These are phyloP conservation scores for Leishmania tarentolae DNA, from an alignment of 208 protist species.

Conservation along the genomic window DNA sequence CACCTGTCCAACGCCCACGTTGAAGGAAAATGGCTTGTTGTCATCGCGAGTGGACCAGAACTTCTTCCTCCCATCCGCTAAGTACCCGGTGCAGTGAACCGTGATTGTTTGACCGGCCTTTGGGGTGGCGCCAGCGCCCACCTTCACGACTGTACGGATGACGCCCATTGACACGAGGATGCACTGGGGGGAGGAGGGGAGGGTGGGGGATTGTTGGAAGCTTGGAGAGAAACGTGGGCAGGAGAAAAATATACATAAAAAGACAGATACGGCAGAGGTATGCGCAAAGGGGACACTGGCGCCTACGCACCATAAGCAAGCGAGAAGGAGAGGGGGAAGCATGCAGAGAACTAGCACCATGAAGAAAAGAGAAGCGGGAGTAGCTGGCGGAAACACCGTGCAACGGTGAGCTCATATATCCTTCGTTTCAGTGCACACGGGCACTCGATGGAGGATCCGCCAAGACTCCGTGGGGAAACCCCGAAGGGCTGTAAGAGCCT, in stretches of 20 bases:
- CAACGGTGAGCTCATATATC: not conserved
- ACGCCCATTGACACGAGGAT: slow-evolving; percentile 64
- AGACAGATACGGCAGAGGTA: not conserved
- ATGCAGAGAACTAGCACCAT: not conserved
- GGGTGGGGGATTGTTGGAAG: slow-evolving; percentile 26
- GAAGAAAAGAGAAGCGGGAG: not conserved
- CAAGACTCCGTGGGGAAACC: not conserved
- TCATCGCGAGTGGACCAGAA: slow-evolving; percentile 91
- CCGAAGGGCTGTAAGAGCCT: not conserved
- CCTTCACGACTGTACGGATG: slow-evolving; percentile 61
- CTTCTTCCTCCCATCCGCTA: slow-evolving; percentile 84
- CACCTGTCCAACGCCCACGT: slow-evolving; percentile 90
- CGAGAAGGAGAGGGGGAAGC: not conserved
- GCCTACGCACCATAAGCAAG: not conserved
- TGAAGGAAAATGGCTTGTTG: slow-evolving; percentile 91
- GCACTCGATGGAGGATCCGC: not conserved
- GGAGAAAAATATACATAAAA: not conserved
- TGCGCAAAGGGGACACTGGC: too few species aligned
- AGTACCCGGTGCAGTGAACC: slow-evolving; percentile 90
- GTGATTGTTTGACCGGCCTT: slow-evolving; percentile 76
- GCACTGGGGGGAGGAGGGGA: slow-evolving; percentile 12
- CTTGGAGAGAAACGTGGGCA: not conserved
- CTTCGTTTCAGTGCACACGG: not conserved
- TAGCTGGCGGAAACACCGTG: not conserved
- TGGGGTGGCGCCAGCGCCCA: slow-evolving; percentile 62